phyloP scores from a whole-genome alignment of 2,329 filamentous ascomycete genomes.

The Hypoxylon sp. region DNA sequence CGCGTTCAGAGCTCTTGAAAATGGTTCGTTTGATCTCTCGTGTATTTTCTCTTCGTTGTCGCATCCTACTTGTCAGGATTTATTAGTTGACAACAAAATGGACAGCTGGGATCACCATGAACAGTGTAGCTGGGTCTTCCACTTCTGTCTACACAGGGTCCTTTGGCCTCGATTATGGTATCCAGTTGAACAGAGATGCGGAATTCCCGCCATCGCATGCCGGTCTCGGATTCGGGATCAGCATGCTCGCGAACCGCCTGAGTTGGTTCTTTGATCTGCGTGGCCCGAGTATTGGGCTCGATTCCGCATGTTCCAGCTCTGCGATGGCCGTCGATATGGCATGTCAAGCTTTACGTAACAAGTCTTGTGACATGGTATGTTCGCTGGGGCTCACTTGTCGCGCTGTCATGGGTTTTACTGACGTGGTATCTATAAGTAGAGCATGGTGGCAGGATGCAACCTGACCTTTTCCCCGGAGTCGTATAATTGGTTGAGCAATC shows the following conservation, averaged over 20 bases:
- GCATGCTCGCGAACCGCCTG: conserved; percentile 54
- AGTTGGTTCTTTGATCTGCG: conserved; percentile 55
- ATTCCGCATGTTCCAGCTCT: conserved; percentile 35
- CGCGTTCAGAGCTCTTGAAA: conserved; percentile 45
- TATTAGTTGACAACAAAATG: background rate
- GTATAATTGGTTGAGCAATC: too few relatives aligned
- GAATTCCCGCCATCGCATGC: conserved; percentile 38
- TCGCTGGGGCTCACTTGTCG: too few relatives aligned
- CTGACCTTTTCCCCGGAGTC: too few relatives aligned
- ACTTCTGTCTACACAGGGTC: conserved; percentile 25
- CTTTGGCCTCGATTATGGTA: conserved; percentile 10
- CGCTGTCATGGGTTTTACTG: too few relatives aligned
- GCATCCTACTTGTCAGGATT: too few relatives aligned
- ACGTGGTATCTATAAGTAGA: too few relatives aligned
- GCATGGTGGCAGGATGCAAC: too few relatives aligned
- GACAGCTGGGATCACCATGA: conserved; percentile 39
- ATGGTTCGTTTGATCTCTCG: conserved; percentile 6
- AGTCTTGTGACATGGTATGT: conserved; percentile 25
- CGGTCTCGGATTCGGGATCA: conserved; percentile 44
- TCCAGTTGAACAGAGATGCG: conserved; percentile 13
- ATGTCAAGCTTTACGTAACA: conserved; percentile 6
- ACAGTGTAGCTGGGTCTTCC: conserved; percentile 35
- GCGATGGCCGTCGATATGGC: conserved; percentile 18
- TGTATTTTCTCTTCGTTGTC: too few relatives aligned
- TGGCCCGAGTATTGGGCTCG: conserved; percentile 39